phyloP scores from a whole-genome alignment of 2,329 filamentous ascomycete genomes.

The Drechslerella dactyloides region DNA sequence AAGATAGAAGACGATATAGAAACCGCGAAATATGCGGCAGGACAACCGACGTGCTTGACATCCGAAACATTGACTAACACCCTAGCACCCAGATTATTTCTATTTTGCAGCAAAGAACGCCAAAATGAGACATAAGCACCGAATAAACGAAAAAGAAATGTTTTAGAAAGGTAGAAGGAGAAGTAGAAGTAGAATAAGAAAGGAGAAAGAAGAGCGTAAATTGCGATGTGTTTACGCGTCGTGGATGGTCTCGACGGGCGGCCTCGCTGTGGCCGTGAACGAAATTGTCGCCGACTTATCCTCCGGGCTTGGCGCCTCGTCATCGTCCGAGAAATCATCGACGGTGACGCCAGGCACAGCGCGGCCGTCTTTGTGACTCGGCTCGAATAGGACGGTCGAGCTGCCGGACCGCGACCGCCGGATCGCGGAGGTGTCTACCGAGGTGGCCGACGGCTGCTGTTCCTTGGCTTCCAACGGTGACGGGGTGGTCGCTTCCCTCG shows the following conservation, averaged over 20 bases:
- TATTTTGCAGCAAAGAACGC: constrained; percentile 23
- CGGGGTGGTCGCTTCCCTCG: constrained; percentile 8
- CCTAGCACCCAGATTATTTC: neutral
- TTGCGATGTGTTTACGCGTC: constrained; percentile 41
- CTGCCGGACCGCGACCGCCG: constrained; percentile 64
- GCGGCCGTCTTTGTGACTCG: constrained; percentile 64
- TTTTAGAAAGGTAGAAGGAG: neutral
- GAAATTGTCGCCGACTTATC: constrained; percentile 63
- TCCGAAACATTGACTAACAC: constrained; percentile 13
- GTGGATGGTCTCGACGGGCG: constrained; percentile 70
- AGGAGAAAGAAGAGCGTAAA: neutral
- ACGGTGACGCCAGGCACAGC: constrained; percentile 71
- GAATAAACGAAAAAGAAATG: neutral
- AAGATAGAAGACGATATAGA: no score
- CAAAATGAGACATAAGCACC: constrained; percentile 10
- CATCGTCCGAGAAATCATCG: constrained; percentile 67
- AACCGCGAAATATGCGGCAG: neutral
- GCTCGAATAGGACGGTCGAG: constrained; percentile 71
- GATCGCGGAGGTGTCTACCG: constrained; percentile 52
- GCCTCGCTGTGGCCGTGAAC: constrained; percentile 64
- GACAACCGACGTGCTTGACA: neutral
- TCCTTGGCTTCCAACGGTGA: constrained; percentile 59
- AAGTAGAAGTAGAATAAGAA: neutral
- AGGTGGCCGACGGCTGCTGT: constrained; percentile 53
- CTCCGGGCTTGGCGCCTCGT: constrained; percentile 60